phyloP scores from a whole-genome alignment of 441 rosid genomes.

The Syzygium malaccense region DNA sequence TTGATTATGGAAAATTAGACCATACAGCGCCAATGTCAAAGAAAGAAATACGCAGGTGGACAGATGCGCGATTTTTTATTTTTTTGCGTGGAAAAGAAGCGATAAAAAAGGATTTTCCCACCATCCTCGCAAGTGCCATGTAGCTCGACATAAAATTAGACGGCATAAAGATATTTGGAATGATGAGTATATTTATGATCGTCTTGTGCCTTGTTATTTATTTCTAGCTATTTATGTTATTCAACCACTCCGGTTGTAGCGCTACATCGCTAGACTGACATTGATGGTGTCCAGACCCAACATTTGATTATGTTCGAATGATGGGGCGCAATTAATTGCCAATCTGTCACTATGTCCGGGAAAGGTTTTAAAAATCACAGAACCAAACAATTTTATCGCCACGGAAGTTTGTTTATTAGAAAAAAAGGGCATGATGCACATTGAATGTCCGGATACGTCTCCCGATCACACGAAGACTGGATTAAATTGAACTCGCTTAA shows the following conservation, averaged over 20 bases:
- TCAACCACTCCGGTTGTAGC: neutral
- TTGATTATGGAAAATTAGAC: neutral
- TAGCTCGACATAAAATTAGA: neutral
- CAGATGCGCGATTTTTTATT: neutral
- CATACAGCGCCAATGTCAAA: neutral
- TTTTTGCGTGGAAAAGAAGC: neutral
- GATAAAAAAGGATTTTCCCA: neutral
- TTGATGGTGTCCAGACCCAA: neutral
- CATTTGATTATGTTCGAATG: neutral
- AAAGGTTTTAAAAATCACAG: neutral
- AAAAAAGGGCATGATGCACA: neutral
- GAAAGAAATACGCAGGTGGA: neutral
- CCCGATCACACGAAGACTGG: neutral
- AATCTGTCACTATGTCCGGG: neutral
- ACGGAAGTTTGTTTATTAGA: neutral
- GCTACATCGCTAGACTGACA: neutral
- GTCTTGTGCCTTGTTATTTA: neutral
- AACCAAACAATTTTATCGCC: neutral
- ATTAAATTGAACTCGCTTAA: neutral
- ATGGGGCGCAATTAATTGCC: neutral
- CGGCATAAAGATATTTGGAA: neutral
- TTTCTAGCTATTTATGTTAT: neutral
- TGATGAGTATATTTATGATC: neutral
- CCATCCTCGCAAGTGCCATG: neutral
- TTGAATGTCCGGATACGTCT: neutral